Evolutionary conservation across 345 rosid genomes (phyloP), one percentile per base, ranked within the genome.

Genomic region (Anacardium occidentale): DNA sequence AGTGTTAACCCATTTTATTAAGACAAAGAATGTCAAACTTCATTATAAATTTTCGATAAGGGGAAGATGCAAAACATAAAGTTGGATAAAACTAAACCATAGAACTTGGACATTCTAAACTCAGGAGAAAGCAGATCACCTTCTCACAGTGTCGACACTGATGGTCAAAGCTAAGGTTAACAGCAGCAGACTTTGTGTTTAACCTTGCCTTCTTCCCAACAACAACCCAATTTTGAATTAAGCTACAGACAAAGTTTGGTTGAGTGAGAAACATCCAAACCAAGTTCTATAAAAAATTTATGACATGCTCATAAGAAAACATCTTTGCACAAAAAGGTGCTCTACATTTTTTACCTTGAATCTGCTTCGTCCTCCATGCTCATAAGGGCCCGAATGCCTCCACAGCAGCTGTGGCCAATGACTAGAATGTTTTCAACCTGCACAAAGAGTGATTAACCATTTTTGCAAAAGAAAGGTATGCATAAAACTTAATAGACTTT

Each of bases 321-420:
- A 10, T 25, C 58, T 58, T 45, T 20, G 12, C 10, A 18, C 5
- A 45, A 59, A 22, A 73, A 29, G 47, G 54, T 68, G 25, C 48
- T 52, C 24, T 64, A 32, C 25, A 53, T 15, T 54, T 57, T 22
- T 58, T 47, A 91, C 99, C 99, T 92, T 75, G 96, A 81, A 55
- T 88, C 88, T 45, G 18, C 89, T 82, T 85, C 89, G 25, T 83
- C 97, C 59, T 82, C 80, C 97, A 93, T 87, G 71, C 91, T 79
- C 99, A 96, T 93, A 61, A 96, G 91, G 26, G 98, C 98, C 47
- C 82, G 96, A 73, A 96, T 96, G 68, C 98, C 99, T 71, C 99
- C 97, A 48, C 99, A 96, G 29, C 93, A 69, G 84, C 99, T 96
- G 83, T 96, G 98, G 68, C 99, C 99, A 69, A 90, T 59, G 17